These are phyloP conservation scores for Paramecium tetraurelia DNA, from an alignment of 73 alveolate species.

Conservation along the genomic window DNA sequence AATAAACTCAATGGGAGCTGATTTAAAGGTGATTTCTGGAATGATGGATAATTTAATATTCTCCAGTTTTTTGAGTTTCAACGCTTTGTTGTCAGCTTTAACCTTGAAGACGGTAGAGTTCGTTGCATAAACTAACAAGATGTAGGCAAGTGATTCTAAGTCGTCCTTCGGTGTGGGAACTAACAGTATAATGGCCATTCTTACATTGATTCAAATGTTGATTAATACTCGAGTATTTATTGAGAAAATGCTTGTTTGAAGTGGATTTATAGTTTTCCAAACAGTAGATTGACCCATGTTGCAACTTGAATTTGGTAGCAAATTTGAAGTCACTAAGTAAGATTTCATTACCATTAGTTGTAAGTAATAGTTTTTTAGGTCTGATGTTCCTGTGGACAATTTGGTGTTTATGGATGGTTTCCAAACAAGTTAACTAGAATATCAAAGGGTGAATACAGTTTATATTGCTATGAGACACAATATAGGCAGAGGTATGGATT, in stretches of 20 bases:
- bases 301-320: not conserved
- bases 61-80: not conserved
- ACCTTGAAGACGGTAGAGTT: not conserved
- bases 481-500: not conserved
- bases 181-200: not conserved
- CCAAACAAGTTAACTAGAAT: conserved; percentile 28
- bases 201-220: not conserved
- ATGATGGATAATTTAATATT: not conserved
- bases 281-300: not conserved
- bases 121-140: not conserved
- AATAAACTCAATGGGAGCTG: conserved; percentile 28
- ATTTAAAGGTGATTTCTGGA: not conserved
- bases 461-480: conserved; percentile 24
- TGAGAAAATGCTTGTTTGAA: not conserved
- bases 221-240: not conserved
- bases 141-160: conserved; percentile 23
- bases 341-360: not conserved
- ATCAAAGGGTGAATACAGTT: not conserved
- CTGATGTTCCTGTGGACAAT: not conserved
- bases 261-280: not conserved
- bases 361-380: not conserved
- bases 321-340: not conserved
- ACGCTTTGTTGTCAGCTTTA: not conserved
- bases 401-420: not conserved
- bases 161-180: conserved; percentile 39